These are phyloP conservation scores for Parietaria judaica DNA, from an alignment of 306 rosid genomes.

Conservation along the genomic window DNA sequence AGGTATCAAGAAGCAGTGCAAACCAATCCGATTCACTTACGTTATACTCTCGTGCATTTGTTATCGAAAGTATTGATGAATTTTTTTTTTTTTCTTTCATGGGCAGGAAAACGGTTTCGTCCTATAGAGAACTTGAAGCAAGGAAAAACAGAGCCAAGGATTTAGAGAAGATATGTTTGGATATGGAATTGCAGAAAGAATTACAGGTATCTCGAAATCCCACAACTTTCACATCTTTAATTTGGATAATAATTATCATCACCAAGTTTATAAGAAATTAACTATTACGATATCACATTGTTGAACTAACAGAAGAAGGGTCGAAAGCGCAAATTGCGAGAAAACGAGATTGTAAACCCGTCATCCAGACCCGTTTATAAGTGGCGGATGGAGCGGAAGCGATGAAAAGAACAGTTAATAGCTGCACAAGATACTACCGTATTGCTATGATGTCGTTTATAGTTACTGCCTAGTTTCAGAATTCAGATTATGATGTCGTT, in stretches of 20 bases:
- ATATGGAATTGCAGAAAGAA: conserved; percentile 71
- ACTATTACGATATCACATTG: not conserved
- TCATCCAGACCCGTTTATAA: conserved; percentile 54
- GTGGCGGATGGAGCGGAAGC: conserved; percentile 77
- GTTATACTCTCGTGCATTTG: not conserved
- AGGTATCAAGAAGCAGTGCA: conserved; percentile 31
- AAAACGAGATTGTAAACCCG: conserved; percentile 59
- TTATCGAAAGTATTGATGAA: not conserved
- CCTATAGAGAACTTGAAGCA: conserved; percentile 55
- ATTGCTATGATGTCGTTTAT: not conserved
- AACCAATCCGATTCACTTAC: not conserved
- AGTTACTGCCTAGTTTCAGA: too few relatives aligned
- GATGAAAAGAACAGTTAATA: conserved; percentile 22
- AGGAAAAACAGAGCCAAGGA: conserved; percentile 52
- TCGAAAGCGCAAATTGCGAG: conserved; percentile 64
- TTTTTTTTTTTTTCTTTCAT: not conserved
- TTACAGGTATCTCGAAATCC: conserved; percentile 40
- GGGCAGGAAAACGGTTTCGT: conserved; percentile 45
- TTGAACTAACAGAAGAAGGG: conserved; percentile 39
- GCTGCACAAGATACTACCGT: not conserved
- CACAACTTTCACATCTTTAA: not conserved
- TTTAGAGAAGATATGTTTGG: conserved; percentile 59
- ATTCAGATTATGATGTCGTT: not conserved
- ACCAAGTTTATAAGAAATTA: not conserved
- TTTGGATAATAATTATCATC: not conserved